phyloP scores from a whole-genome alignment of 1,139 yeast species.

The Chernovozyma aurita region DNA sequence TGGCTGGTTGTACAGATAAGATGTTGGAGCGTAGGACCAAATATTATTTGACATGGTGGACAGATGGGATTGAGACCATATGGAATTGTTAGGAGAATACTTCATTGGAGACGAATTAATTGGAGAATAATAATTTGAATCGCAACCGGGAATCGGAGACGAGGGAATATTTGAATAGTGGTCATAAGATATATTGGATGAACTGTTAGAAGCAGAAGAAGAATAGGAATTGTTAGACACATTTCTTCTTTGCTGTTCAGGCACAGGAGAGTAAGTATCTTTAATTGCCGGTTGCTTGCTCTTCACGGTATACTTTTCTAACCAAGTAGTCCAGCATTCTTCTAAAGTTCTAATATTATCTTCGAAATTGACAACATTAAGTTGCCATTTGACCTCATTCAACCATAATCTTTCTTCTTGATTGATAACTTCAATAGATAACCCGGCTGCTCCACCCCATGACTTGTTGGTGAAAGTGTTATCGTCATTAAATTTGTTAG shows the following conservation, averaged over 20 bases:
- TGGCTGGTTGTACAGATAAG: conserved; percentile 19
- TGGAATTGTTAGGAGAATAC: conserved; percentile 18
- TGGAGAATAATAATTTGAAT: conserved; percentile 8
- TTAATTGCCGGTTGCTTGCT: no score
- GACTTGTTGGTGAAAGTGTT: conserved; percentile 93
- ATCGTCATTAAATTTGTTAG: conserved; percentile 94
- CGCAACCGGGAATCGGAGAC: no score
- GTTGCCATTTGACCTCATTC: conserved; percentile 41
- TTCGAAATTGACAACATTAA: conserved; percentile 42
- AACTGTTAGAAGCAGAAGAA: conserved; percentile 7
- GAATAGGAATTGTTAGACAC: neutral
- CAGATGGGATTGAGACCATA: conserved; percentile 18
- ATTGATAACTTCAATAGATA: conserved; percentile 58
- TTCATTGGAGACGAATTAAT: conserved; percentile 10
- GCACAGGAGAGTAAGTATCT: conserved; percentile 6
- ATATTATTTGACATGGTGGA: neutral
- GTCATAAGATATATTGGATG: conserved; percentile 5
- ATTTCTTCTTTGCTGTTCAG: no score
- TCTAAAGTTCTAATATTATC: conserved; percentile 39
- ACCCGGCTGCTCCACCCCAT: conserved; percentile 93
- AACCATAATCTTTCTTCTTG: conserved; percentile 75
- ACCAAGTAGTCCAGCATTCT: conserved; percentile 47
- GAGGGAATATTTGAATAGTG: no score
- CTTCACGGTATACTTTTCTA: conserved; percentile 33
- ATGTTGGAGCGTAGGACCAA: conserved; percentile 9